Evolutionary conservation across 768 basidiomycete species (phyloP), one percentile per base, ranked within the genome.

Genomic region (Cystobasidiopsis lactophilus): DNA sequence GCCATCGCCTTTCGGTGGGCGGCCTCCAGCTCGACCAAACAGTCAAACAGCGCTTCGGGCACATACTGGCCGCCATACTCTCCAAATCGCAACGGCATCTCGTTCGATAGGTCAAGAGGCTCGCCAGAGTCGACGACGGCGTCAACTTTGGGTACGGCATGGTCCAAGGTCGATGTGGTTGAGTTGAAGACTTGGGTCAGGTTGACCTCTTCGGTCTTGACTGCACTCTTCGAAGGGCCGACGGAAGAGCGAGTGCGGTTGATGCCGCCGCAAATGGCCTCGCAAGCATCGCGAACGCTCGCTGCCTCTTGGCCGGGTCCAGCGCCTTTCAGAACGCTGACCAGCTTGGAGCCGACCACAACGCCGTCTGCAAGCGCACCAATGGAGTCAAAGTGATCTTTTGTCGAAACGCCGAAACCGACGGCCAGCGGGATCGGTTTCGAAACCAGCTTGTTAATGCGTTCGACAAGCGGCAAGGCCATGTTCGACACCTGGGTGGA

Each of bases 41-140:
- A 85, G 63, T 89, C 93, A 60, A 89, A 80, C n/a, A 96, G 72
- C 14, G 86, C 78, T 67, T 96, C 93, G 0, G 93, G 88, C 4
- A 95, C 93, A 69, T 88, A 98, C 61, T 93, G 88, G 3, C 93
- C 93, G 31, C 93, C 93, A 63, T 89, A 98, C 56, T 86, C 73
- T 35, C 93, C 93, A 60, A 98, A 98, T 45, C 86, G 75, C 1
- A 78, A 71, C 1, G 89, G 85, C 0, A 96, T 71, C 60, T 60
- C 18, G 59, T 60, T 11, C 66, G 45, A 19, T 26, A 27, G 45
- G 21, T 18, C 31, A 5, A 26, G 19, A 9, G 56, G 56, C 31
- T 50, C 24, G 19, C 39, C 23, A 19, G 24, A 40, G 23, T 40
- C 50, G 14, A 54, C 43, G 23, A 57, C 52, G 10, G 51, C 47